A percentile compares a stretch with the other conserved stretches of the same genome.
Conservation (phyloP, 1,284 basidiomycete species). For the Trametes polyzona region DNA sequence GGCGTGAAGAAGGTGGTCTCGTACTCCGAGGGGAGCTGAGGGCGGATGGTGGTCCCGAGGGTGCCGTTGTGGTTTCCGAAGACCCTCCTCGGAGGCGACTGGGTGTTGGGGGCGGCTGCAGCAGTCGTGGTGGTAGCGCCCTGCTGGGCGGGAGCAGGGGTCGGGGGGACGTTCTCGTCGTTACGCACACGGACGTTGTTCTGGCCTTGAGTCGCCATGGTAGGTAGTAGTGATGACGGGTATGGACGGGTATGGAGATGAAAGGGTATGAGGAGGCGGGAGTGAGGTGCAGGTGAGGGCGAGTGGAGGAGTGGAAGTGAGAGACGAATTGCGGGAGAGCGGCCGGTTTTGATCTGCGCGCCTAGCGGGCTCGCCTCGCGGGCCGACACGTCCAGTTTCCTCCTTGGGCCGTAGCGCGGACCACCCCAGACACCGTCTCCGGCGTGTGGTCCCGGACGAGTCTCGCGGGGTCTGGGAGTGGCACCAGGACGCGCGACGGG, state of each 20-base stretch:
- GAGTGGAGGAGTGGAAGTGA: not conserved
- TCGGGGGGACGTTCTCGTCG: slow-evolving; percentile 1
- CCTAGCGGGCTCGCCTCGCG: not conserved
- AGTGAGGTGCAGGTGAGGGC: not conserved
- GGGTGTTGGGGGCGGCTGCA: not conserved
- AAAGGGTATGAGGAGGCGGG: not conserved
- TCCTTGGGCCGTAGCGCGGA: not conserved
- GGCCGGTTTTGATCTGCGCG: slow-evolving; percentile 1
- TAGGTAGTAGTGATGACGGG: not conserved
- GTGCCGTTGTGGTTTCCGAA: not conserved
- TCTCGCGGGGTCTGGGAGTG: not conserved
- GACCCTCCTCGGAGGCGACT: too few relatives aligned
- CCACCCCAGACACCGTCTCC: not conserved
- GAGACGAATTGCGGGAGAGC: not conserved
- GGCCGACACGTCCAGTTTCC: not conserved
- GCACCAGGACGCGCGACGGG: not conserved
- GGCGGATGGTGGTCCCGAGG: not conserved
- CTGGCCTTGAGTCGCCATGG: not conserved
- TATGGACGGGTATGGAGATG: not conserved
- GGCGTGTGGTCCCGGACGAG: not conserved
- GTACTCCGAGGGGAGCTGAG: not conserved
- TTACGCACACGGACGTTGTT: not conserved
- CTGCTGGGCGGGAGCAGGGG: not conserved
- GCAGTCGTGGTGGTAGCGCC: too few relatives aligned
- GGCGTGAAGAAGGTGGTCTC: not conserved